Conservation (phyloP, 176 grass and related monocot genomes). For the Bromus sterilis region DNA sequence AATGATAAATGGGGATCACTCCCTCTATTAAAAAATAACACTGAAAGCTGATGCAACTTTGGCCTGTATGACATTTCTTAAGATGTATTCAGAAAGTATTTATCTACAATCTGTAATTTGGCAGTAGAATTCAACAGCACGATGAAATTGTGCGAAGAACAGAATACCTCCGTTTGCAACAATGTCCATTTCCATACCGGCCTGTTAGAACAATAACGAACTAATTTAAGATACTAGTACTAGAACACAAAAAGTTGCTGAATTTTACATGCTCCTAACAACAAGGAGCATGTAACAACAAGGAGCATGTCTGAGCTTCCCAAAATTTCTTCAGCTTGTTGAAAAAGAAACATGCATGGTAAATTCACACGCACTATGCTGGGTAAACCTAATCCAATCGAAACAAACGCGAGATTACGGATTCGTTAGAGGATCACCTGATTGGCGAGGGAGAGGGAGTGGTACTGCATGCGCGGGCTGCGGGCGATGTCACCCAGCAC, state of each 20-base stretch:
- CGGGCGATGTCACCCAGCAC: conserved; percentile 94
- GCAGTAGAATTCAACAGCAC: background rate
- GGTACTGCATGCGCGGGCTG: conserved; percentile 96
- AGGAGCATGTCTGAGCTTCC: background rate
- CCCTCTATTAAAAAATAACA: conserved; percentile 41
- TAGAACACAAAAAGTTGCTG: too few species aligned
- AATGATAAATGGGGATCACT: conserved; percentile 75
- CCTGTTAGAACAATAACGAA: conserved; percentile 32
- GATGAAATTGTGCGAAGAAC: background rate
- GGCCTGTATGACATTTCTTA: background rate
- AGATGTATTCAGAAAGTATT: background rate
- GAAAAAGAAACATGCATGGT: background rate
- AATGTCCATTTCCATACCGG: conserved; percentile 84
- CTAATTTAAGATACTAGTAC: background rate
- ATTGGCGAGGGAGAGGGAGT: conserved; percentile 84
- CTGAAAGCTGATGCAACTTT: background rate
- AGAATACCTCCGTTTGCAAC: conserved; percentile 82
- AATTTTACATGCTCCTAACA: background rate
- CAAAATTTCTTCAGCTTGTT: background rate
- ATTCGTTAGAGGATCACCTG: conserved; percentile 29
- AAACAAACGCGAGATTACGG: background rate
- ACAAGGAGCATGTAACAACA: too few species aligned
- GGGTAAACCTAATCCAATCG: background rate
- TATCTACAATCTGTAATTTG: background rate
- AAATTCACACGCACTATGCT: background rate